Percentiles rank a stretch among this genome's conserved stretches.
Conservation (phyloP, 805 yeast genomes). For the Lachancea fermentati region DNA sequence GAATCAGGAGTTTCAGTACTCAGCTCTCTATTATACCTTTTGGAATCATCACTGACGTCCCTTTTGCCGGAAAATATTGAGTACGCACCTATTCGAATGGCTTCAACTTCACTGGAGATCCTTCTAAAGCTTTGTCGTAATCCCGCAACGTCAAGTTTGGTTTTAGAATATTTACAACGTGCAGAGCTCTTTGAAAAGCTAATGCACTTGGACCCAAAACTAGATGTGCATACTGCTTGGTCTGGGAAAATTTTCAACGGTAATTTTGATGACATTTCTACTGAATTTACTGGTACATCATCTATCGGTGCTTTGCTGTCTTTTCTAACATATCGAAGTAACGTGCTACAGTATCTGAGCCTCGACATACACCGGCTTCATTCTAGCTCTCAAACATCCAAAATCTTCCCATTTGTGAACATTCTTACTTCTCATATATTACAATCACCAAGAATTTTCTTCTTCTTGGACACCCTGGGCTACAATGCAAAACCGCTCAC, state of each 20-base stretch:
- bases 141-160: conserved; percentile 44
- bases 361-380: conserved; percentile 58
- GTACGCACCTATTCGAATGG: conserved; percentile 53
- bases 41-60: conserved; percentile 43
- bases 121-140: conserved; percentile 57
- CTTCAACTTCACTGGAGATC: conserved; percentile 54
- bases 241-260: conserved; percentile 37
- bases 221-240: conserved; percentile 55
- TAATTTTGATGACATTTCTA: conserved; percentile 34
- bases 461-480: conserved; percentile 66
- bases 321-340: conserved; percentile 56
- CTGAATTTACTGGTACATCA: conserved; percentile 24
- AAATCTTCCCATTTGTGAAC: conserved; percentile 40
- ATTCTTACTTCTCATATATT: conserved; percentile 46
- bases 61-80: conserved; percentile 39
- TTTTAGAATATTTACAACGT: conserved; percentile 50
- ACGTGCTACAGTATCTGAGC: conserved; percentile 58
- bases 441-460: conserved; percentile 62
- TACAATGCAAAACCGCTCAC: conserved; percentile 41
- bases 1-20: conserved; percentile 52
- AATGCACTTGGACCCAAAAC: conserved; percentile 47
- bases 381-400: conserved; percentile 48
- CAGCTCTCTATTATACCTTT: conserved; percentile 43
- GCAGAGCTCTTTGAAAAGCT: conserved; percentile 46
- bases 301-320: conserved; percentile 50